Evolutionary conservation across 495 filamentous ascomycete species (phyloP).

Genomic region (Viridothelium virens): DNA sequence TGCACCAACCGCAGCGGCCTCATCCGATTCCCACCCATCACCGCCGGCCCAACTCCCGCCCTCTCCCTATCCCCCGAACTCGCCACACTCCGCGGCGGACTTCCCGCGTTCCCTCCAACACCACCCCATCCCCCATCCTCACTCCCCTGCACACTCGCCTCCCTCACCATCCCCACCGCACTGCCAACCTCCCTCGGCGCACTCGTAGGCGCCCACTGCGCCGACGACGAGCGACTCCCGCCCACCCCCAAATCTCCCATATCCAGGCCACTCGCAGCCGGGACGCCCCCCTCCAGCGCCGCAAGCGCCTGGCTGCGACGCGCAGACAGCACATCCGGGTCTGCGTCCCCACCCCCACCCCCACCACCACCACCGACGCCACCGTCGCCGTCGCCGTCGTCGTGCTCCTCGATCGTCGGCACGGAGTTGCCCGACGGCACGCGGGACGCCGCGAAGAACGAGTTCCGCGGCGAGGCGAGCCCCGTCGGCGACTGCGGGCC

Average conservation of each 20-base stretch:
- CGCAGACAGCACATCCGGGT: too few species aligned
- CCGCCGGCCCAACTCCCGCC: constrained; percentile 29
- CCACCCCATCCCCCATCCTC: not conserved
- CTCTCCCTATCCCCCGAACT: constrained; percentile 13
- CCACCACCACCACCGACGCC: too few species aligned
- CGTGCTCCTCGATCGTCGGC: constrained; percentile 14
- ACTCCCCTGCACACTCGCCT: constrained; percentile 4
- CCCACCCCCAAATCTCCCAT: too few species aligned
- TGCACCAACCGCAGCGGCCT: constrained; percentile 82
- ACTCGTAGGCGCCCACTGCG: constrained; percentile 11
- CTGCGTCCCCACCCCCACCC: too few species aligned
- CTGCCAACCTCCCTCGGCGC: not conserved
- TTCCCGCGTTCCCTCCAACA: constrained; percentile 1
- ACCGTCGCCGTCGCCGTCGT: constrained; percentile 1
- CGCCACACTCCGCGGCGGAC: constrained; percentile 24
- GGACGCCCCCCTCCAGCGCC: not conserved
- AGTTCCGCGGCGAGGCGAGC: constrained; percentile 44
- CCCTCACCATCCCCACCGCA: constrained; percentile 4
- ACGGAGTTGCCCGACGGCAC: constrained; percentile 21
- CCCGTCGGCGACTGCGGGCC: constrained; percentile 51
- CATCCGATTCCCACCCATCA: constrained; percentile 68
- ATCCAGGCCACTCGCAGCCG: too few species aligned
- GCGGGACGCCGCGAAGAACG: constrained; percentile 44
- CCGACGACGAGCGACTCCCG: too few species aligned
- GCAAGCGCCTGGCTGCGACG: constrained; percentile 13